Base-by-base conservation (phyloP, 2,329 filamentous ascomycete genomes). In the Talaromyces marneffei region DNA sequence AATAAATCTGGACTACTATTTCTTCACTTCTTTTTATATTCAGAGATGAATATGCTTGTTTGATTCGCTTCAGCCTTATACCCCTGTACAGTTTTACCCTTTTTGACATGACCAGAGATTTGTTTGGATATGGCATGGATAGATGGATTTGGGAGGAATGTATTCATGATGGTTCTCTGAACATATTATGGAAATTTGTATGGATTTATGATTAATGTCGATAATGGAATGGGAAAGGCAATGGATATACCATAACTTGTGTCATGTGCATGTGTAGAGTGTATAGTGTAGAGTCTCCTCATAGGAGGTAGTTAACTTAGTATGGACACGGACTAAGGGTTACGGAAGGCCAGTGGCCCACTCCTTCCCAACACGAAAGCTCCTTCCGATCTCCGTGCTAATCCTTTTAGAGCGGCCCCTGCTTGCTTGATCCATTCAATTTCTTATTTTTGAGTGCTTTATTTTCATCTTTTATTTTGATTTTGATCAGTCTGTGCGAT, bases 1-100 rank as follows among this genome's bases (percentile, higher is more conserved):
- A 56, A 52, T 35, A 10, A 20, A 52, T 55, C 50, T 59, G 35
- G 35, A 61, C 50, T 54, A 50, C 33, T 57, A 39, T 40, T 55
- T 40, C 60, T 57, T 61, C 35, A 14, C 35, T 60, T 62, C 48
- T 53, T 60, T 37, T 55, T 35, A 57, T 23, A 31, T 53, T 44
- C 48, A 33, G 46, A 33, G 57, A 59, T 44, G 57, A 33, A 59
- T 59, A 53, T 63, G 50, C 57, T 44, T 55, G 40, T 61, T 58
- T 63, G 44, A 40, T 59, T 53, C 56, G 39, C 56, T 65, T 60
- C 59, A 54, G 63, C 57, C 57, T 65, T 65, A 65, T 65, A 65
- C 63, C 63, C 63, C 61, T 57, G 46, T 57, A 58, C 48, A 62
- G 46, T 54, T 58, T 54, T 58, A 35, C 23, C 40, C 42, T 18